Percentiles rank a stretch among this genome's conserved stretches.
Evolutionary conservation across 768 basidiomycete species (phyloP).

Genomic region (Boletus coccyginus): DNA sequence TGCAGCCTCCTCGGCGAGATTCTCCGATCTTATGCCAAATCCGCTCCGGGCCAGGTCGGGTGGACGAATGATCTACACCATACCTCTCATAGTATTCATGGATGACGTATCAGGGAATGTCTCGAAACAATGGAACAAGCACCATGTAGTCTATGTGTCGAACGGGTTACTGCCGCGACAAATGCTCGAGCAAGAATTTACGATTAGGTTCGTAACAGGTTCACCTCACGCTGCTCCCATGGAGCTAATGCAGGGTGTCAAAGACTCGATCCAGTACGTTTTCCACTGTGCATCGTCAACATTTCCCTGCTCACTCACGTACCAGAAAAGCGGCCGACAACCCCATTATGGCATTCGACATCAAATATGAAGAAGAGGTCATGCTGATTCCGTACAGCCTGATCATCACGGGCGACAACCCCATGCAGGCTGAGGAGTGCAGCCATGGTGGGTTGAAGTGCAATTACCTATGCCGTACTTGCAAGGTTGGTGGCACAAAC

Average conservation of each 20-base stretch:
- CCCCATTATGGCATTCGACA: slow-evolving; percentile 17
- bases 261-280: slow-evolving; percentile 24
- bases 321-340: slow-evolving; percentile 1
- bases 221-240: slow-evolving; percentile 35
- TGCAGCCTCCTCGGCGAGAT: too few species aligned
- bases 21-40: too few species aligned
- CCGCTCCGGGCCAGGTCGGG: too few species aligned
- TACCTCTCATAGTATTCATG: too few species aligned
- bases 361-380: slow-evolving; percentile 20
- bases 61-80: too few species aligned
- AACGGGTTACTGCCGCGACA: too few species aligned
- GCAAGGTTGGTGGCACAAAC: slow-evolving; percentile 29
- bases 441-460: slow-evolving; percentile 31
- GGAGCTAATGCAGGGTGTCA: slow-evolving; percentile 33
- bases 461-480: slow-evolving; percentile 34
- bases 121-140: too few species aligned
- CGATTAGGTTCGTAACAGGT: slow-evolving; percentile 19
- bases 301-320: background rate
- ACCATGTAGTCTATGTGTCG: too few species aligned
- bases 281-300: too few species aligned
- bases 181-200: too few species aligned
- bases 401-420: slow-evolving; percentile 31
- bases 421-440: slow-evolving; percentile 37
- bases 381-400: slow-evolving; percentile 22
- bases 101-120: too few species aligned